Base-by-base conservation (phyloP, 139 green algal species). In the Volvox reticuliferus region DNA sequence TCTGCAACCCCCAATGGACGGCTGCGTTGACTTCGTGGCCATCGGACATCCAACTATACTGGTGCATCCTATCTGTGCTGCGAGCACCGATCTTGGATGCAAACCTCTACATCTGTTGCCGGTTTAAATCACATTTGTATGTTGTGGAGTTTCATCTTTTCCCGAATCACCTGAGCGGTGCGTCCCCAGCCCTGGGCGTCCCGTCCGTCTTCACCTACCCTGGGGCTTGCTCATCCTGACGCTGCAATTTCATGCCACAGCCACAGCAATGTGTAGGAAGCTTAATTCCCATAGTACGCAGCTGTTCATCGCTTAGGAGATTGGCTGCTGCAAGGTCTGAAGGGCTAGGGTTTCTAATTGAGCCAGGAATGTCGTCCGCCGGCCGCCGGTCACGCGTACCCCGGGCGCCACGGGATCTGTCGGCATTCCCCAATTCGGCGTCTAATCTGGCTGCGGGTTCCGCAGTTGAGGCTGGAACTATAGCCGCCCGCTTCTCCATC, bases 201-300 rank as follows among this genome's bases (percentile, higher is more conserved):
- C 9, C 44, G 44, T 55, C 44, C 44, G 44, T 55, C 17, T 73
- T 22, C 19, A 30, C 95, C 91, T 79, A 98, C 96, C 97, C 97
- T 71, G 96, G 94, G 0, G 69, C 87, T 26, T 96, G 79, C 16
- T 94, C 83, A 62, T 97, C 92, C 33, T 93, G 84, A 73, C 94
- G 79, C 90, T 98, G 97, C 89, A 98, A 91, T 81, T 88, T 91
- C 28, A 98, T 94, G 14, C 97, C 97, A 88, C 97, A 98, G 17
- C 97, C 97, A 28, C 93, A 95, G 93, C 97, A 98, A 88, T 96
- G 93, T 3, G 89, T 84, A 9, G 96, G 96, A 80, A 97, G 79
- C 71, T 82, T 81, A n/a, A 94, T 18, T 12, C 83, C 92, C 62
- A 75, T 62, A 30, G 71, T 37, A 37, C 55, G 32, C 18, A 90